A percentile compares a stretch with the other conserved stretches of the same genome.
phyloP scores from a whole-genome alignment of 2,329 filamentous ascomycete species.

The Diaporthe batatas region DNA sequence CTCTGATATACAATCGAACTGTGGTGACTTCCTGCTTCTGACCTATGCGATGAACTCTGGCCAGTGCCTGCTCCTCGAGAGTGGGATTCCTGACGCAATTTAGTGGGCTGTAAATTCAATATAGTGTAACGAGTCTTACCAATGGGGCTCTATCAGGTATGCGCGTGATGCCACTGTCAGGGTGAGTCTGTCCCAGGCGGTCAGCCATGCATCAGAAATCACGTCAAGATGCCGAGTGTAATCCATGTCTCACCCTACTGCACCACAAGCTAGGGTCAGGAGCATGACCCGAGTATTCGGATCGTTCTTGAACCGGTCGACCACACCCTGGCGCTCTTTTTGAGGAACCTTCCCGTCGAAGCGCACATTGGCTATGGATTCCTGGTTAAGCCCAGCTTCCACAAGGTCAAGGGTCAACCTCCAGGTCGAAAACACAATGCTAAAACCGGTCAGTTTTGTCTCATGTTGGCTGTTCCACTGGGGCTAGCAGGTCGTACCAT shows the following conservation, averaged over 20 bases:
- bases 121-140: slow-evolving; percentile 45
- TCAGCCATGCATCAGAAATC: background rate
- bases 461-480: no score
- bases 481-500: slow-evolving; percentile 51
- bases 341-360: slow-evolving; percentile 63
- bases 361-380: slow-evolving; percentile 53
- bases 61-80: slow-evolving; percentile 49
- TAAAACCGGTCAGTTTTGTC: no score
- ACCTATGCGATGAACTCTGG: slow-evolving; percentile 49
- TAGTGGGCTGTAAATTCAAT: background rate
- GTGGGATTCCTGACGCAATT: slow-evolving; percentile 47
- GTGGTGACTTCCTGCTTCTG: slow-evolving; percentile 45
- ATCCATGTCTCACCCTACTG: slow-evolving; percentile 62
- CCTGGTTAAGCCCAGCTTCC: slow-evolving; percentile 53
- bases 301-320: slow-evolving; percentile 57
- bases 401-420: slow-evolving; percentile 62
- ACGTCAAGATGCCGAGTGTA: background rate
- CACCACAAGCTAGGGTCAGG: slow-evolving; percentile 64
- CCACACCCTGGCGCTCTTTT: slow-evolving; percentile 55
- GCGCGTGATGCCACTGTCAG: slow-evolving; percentile 61
- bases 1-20: no score
- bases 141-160: slow-evolving; percentile 66
- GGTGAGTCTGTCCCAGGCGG: slow-evolving; percentile 53
- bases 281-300: slow-evolving; percentile 57
- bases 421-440: slow-evolving; percentile 67